Evolutionary conservation across 2,329 filamentous ascomycete species (phyloP), one percentile per base, ranked within the genome.

Genomic region (Beauveria brongniartii): DNA sequence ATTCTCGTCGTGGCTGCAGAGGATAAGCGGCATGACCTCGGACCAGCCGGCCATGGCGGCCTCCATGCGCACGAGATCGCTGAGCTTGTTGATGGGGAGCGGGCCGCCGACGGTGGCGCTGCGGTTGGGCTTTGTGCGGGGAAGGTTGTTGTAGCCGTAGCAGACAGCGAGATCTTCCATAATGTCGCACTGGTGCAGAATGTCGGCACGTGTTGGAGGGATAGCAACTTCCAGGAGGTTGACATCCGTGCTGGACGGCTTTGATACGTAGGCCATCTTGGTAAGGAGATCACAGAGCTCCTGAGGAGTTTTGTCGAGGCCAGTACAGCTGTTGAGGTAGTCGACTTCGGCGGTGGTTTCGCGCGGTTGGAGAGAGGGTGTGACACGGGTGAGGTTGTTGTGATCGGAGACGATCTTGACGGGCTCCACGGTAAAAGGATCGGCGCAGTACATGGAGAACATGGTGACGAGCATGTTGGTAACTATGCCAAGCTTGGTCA

Each of bases 111-210:
- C 86, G 6, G 91, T 94, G 60, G 88, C 89, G 26, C 90, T 89
- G 71, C 92, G 92, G 74, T 87, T 92, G 9, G 92, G 92, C 70
- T 93, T 91, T 54, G 88, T 86, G 57, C 92, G 88, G 1, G 93
- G 92, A 20, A 99, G 87, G 65, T 90, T 91, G 81, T 99, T 99
- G 83, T 96, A 99, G 66, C 95, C 94, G 74, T 97, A 97, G 58
- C 91, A 92, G 65, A 99, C 94, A 46, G 92, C 94, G 22, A 95
- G 87, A 72, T 99, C 95, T 77, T 99, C 94, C 93, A 99, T 99
- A 67, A 99, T 90, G 72, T 99, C 94, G 69, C 92, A 95, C 71
- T 97, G 90, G 75, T 99, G 94, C 37, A 99, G 86, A 47, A 99
- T 88, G 73, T 99, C 94, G 53, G 94, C 93, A 64, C 94, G 86